Base-by-base conservation (phyloP, 176 grass and related monocot genomes). In the Phyllostachys edulis region DNA sequence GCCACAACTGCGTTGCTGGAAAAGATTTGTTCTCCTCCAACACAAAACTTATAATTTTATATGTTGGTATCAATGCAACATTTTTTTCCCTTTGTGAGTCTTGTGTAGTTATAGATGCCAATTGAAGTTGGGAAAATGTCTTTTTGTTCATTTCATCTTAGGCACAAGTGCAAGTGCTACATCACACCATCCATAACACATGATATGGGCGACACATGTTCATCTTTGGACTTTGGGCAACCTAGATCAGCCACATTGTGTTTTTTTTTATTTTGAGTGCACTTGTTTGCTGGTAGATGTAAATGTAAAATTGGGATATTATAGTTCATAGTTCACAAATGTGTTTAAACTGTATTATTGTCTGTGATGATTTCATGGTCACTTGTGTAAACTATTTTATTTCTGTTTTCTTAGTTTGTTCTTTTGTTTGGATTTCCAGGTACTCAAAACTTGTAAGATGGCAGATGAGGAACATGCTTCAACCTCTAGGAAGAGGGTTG, bases 401-500 rank as follows among this genome's bases (percentile, higher is more conserved):
- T 50, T 21, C n/a, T 60, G 12, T 37, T 85, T 40, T 80, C 71
- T 78, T 59, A 51, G 17, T 72, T 26, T 70, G 9, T 67, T 63
- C 2, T 60, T 10, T 45, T 84, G 8, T 73, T 79, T 80, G 5
- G 34, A 39, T 78, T 66, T 68, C 14, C 26, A 90, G 85, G 75
- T 69, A 62, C 61, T 68, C n/a, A 37, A 47, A 83, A 67, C 40
- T 60, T 69, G 61, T 42, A 89, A 80, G 79, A 97, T 97, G 94
- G 85, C 84, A 20, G 91, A 94, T 69, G 87, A 91, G 63, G 89
- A 97, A 78, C 85, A 90, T 69, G 78, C 84, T 77, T 85, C 83
- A 51, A 60, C 82, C 9, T 96, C 97, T 79, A 96, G 92, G 91
- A 99, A 99, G 86, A 99, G 97, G 78, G 78, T 90, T 68, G 93